These are phyloP conservation scores for Aegilops umbellulata DNA, from an alignment of 176 grass and related monocot species.

Conservation along the genomic window DNA sequence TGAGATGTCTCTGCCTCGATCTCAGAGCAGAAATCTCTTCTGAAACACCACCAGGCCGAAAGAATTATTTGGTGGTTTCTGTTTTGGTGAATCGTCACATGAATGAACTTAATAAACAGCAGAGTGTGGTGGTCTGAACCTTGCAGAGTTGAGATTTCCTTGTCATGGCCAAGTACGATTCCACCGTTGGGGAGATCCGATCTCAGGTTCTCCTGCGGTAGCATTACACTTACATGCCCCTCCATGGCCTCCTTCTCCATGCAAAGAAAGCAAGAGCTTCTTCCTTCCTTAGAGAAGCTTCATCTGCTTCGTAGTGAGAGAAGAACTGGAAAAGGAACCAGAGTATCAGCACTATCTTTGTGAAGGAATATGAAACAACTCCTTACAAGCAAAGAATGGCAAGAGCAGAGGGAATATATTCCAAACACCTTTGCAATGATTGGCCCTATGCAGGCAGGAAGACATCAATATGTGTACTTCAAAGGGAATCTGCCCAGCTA, in stretches of 20 bases:
- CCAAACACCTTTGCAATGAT: conserved; percentile 37
- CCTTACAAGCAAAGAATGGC: conserved; percentile 45
- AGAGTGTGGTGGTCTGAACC: conserved; percentile 21
- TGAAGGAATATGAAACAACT: conserved; percentile 37
- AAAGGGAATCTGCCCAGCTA: conserved; percentile 5
- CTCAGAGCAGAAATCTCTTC: conserved; percentile 54
- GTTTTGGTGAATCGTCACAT: background rate
- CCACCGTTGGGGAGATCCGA: conserved; percentile 32
- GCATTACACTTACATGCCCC: conserved; percentile 12
- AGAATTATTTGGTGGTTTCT: background rate
- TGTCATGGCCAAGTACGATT: conserved; percentile 35
- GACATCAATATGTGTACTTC: conserved; percentile 1
- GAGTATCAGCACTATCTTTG: conserved; percentile 23
- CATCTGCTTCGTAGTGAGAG: conserved; percentile 5
- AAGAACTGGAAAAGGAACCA: conserved; percentile 6
- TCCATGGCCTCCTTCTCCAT: conserved; percentile 19
- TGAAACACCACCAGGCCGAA: conserved; percentile 39
- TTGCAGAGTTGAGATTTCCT: conserved; percentile 48
- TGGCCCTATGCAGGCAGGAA: conserved; percentile 15
- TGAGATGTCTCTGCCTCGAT: conserved; percentile 53
- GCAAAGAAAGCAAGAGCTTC: background rate
- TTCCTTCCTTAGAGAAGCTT: conserved; percentile 28
- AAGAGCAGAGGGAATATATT: conserved; percentile 39
- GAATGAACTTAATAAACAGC: background rate
- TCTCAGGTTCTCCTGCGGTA: conserved; percentile 42